Conservation (phyloP, 2,329 filamentous ascomycete genomes). For the Seiridium cupressi region DNA sequence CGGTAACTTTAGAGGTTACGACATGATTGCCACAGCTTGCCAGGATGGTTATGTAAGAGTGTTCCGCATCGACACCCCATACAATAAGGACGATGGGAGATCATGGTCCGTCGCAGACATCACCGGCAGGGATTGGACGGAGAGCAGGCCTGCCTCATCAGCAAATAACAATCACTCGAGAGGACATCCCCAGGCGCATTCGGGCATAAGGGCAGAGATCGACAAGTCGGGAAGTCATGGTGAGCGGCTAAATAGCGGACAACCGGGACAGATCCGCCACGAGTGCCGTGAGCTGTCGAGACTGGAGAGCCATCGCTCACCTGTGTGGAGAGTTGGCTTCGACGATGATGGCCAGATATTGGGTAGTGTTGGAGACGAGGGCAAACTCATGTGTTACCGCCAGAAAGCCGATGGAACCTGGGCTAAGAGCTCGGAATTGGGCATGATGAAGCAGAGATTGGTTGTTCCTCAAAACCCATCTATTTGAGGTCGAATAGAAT, state of each 20-base stretch:
- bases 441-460: constrained; percentile 56
- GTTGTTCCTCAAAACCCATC: constrained; percentile 33
- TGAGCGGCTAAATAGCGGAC: constrained; percentile 52
- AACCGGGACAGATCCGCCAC: constrained; percentile 67
- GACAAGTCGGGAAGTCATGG: constrained; percentile 46
- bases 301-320: constrained; percentile 65
- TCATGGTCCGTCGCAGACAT: constrained; percentile 49
- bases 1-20: constrained; percentile 85
- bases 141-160: constrained; percentile 20
- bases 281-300: constrained; percentile 61
- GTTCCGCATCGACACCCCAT: constrained; percentile 72
- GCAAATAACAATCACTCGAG: constrained; percentile 11
- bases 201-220: constrained; percentile 51
- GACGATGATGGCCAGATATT: constrained; percentile 69
- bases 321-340: constrained; percentile 75
- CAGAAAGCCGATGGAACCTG: constrained; percentile 57
- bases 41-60: constrained; percentile 89
- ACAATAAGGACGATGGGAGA: constrained; percentile 43
- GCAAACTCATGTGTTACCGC: constrained; percentile 60
- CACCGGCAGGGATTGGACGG: constrained; percentile 31
- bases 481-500: background rate
- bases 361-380: constrained; percentile 75
- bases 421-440: constrained; percentile 60
- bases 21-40: constrained; percentile 86
- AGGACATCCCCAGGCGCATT: constrained; percentile 35